Percentiles rank a stretch among this genome's conserved stretches.
Evolutionary conservation across 2,329 filamentous ascomycete species (phyloP).

Genomic region (Scytalidium sp.): DNA sequence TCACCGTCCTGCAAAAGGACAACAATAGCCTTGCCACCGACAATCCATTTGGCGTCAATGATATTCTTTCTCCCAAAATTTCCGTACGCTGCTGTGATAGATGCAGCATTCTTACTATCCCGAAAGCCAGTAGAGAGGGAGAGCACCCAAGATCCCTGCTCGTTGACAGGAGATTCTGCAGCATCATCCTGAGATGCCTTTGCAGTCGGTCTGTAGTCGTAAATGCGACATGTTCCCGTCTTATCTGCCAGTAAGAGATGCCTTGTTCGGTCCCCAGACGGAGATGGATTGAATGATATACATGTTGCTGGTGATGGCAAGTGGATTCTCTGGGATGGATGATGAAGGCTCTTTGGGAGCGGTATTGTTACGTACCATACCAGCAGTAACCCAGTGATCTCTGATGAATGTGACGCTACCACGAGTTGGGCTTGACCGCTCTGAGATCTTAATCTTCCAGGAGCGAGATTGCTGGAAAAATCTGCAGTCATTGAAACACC

Average conservation of each 20-base stretch:
- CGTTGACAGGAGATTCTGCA: conserved; percentile 24
- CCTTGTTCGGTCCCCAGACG: conserved; percentile 38
- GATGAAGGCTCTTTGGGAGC: conserved; percentile 26
- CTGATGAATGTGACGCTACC: conserved; percentile 58
- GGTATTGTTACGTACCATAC: conserved; percentile 55
- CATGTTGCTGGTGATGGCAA: conserved; percentile 50
- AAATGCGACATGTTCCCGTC: conserved; percentile 56
- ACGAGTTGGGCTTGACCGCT: conserved; percentile 41
- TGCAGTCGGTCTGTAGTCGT: conserved; percentile 55
- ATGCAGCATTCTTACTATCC: conserved; percentile 26
- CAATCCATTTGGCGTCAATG: conserved; percentile 61
- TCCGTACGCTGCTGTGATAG: conserved; percentile 47
- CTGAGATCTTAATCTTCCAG: conserved; percentile 1
- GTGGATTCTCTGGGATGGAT: conserved; percentile 60
- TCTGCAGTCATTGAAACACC: conserved; percentile 52
- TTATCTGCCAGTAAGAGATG: conserved; percentile 57
- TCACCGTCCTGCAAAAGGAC: conserved; percentile 59
- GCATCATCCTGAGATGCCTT: conserved; percentile 37
- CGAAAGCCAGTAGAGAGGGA: conserved; percentile 49
- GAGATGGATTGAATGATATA: conserved; percentile 58
- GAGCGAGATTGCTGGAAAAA: conserved; percentile 22
- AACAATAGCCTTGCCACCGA: conserved; percentile 56
- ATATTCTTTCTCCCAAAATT: conserved; percentile 53
- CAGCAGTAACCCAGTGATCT: conserved; percentile 56
- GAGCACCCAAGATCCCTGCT: conserved; percentile 61